Conservation (phyloP, 2,329 filamentous ascomycete genomes). For the Lasiodiplodia gonubiensis region DNA sequence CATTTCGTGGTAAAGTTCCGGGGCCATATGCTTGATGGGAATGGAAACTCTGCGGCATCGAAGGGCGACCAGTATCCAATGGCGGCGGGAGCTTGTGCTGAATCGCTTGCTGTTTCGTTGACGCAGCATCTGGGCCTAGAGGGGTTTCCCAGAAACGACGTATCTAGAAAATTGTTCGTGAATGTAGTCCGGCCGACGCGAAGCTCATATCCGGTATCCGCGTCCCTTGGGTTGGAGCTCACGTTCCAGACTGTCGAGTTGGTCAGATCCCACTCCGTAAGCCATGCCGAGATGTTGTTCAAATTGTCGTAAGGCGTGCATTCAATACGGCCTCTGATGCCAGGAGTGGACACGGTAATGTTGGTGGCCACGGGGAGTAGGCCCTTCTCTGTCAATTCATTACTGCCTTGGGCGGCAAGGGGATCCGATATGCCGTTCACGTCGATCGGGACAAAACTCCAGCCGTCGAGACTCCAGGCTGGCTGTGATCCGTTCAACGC, state of each 20-base stretch:
- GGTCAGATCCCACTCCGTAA: neutral
- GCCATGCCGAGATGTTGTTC: neutral
- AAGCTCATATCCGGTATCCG: neutral
- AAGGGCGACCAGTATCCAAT: neutral
- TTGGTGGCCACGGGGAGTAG: neutral
- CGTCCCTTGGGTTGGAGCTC: neutral
- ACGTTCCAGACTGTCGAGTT: neutral
- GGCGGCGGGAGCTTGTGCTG: neutral
- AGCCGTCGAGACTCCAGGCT: slow-evolving; percentile 32
- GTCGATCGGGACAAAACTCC: slow-evolving; percentile 29
- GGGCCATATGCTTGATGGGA: slow-evolving; percentile 11
- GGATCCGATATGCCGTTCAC: slow-evolving; percentile 10
- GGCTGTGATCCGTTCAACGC: slow-evolving; percentile 31
- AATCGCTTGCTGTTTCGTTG: neutral
- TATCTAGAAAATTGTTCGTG: neutral
- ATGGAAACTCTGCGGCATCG: slow-evolving; percentile 30
- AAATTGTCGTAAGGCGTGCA: neutral
- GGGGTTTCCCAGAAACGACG: neutral
- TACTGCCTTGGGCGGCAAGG: neutral
- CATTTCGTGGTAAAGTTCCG: slow-evolving; percentile 1
- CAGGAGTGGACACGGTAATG: neutral
- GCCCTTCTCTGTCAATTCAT: neutral
- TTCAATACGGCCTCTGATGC: neutral
- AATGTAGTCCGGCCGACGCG: neutral
- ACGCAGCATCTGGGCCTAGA: neutral